phyloP scores from a whole-genome alignment of 495 filamentous ascomycete species.

The Astrocystis sublimbata region DNA sequence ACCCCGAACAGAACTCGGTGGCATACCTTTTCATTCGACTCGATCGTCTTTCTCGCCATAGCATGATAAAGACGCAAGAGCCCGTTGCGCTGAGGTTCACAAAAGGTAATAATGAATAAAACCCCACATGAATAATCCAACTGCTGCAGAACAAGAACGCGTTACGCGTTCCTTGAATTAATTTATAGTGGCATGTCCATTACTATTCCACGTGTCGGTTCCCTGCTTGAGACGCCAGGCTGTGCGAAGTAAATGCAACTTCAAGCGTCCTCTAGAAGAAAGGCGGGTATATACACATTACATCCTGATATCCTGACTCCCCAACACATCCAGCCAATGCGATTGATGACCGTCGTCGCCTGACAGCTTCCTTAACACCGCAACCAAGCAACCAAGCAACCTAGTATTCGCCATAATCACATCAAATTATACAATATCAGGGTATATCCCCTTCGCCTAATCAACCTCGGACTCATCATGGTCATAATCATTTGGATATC shows the following conservation, averaged over 20 bases:
- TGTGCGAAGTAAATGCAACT: neutral
- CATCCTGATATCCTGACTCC: neutral
- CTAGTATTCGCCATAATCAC: neutral
- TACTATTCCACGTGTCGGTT: neutral
- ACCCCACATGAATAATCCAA: neutral
- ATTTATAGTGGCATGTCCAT: no score
- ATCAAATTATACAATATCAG: neutral
- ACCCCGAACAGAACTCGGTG: no score
- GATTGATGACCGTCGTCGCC: neutral
- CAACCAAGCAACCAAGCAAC: slow-evolving; percentile 10
- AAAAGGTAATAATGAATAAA: no score
- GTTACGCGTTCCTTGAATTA: neutral
- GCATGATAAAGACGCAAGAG: no score
- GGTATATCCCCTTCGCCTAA: neutral
- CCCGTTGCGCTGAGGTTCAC: no score
- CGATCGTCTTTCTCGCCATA: no score
- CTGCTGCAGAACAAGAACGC: neutral
- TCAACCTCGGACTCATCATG: slow-evolving; percentile 2
- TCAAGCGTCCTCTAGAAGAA: neutral
- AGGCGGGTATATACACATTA: neutral
- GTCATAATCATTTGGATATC: neutral
- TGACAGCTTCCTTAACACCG: slow-evolving; percentile 6
- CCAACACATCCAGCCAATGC: neutral
- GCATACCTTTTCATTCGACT: no score
- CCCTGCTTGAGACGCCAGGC: neutral